phyloP scores from a whole-genome alignment of 2,329 filamentous ascomycete species.

The Penicillium corylophilum region DNA sequence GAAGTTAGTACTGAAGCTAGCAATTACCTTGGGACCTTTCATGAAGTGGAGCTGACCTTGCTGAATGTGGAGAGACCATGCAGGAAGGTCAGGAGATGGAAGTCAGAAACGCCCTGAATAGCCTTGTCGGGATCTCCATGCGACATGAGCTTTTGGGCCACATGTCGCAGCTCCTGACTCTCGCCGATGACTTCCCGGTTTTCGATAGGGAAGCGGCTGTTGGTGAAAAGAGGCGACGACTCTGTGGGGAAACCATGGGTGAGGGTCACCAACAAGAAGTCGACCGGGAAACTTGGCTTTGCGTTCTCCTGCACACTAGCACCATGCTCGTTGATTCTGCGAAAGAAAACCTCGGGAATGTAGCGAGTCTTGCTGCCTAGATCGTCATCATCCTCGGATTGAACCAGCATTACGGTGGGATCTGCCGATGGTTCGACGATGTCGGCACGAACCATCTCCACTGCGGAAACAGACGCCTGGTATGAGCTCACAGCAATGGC shows the following conservation, averaged over 20 bases:
- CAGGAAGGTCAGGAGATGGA: slow-evolving; percentile 89
- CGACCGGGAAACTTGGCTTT: slow-evolving; percentile 92
- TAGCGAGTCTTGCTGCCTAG: slow-evolving; percentile 72
- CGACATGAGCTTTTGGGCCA: slow-evolving; percentile 68
- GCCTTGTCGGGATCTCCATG: slow-evolving; percentile 62
- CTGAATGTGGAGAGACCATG: slow-evolving; percentile 76
- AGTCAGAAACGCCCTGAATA: slow-evolving; percentile 77
- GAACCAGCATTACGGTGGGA: slow-evolving; percentile 89
- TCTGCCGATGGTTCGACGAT: slow-evolving; percentile 95
- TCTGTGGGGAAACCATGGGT: slow-evolving; percentile 92
- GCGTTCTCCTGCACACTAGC: slow-evolving; percentile 96
- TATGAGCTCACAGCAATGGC: slow-evolving; percentile 88
- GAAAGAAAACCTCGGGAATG: slow-evolving; percentile 96
- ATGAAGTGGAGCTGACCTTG: slow-evolving; percentile 61
- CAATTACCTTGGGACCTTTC: background rate
- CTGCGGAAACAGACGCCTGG: slow-evolving; percentile 90
- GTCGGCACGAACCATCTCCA: slow-evolving; percentile 95
- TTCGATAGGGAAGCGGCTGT: slow-evolving; percentile 77
- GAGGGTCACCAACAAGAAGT: slow-evolving; percentile 92
- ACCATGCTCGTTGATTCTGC: slow-evolving; percentile 92
- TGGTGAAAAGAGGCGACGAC: slow-evolving; percentile 72
- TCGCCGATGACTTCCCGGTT: slow-evolving; percentile 86
- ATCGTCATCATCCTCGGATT: slow-evolving; percentile 80
- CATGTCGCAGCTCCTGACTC: slow-evolving; percentile 71
- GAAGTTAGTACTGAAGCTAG: slow-evolving; percentile 13